These are phyloP conservation scores for Lophiostoma macrostomum DNA, from an alignment of 495 filamentous ascomycete species.

Conservation along the genomic window DNA sequence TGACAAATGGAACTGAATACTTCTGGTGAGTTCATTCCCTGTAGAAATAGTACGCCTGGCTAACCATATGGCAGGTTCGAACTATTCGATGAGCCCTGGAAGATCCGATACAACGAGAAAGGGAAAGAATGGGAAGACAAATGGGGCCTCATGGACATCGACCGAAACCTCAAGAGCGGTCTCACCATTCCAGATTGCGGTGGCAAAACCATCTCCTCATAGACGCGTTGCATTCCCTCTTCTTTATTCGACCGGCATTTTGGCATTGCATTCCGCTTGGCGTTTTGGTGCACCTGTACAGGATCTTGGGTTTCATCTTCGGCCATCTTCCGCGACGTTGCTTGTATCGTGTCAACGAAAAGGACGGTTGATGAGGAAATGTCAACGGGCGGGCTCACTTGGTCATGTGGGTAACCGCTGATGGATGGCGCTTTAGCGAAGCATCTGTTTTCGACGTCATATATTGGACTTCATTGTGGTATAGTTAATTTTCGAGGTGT, in stretches of 20 bases:
- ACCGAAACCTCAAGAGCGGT: conserved; percentile 79
- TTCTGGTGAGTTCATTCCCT: conserved; percentile 65
- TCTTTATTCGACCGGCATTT: background rate
- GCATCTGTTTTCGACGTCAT: too few species aligned
- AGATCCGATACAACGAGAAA: conserved; percentile 63
- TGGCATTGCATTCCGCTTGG: conserved; percentile 1
- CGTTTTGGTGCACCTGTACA: background rate
- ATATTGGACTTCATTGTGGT: too few species aligned
- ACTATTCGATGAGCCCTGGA: conserved; percentile 96
- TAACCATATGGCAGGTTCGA: conserved; percentile 62
- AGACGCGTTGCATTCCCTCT: background rate
- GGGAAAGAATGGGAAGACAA: conserved; percentile 89
- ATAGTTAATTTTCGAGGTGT: too few species aligned
- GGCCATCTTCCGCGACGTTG: background rate
- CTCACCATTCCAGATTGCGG: conserved; percentile 86
- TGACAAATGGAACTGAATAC: conserved; percentile 80
- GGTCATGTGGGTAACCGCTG: background rate
- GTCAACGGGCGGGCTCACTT: background rate
- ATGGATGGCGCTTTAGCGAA: too few species aligned
- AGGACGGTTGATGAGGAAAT: background rate
- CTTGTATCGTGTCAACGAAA: background rate
- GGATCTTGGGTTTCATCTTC: background rate
- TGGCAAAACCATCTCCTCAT: conserved; percentile 59
- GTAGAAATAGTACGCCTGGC: conserved; percentile 3
- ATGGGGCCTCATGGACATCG: conserved; percentile 89